These are phyloP conservation scores for Talaromyces amestolkiae DNA, from an alignment of 2,329 filamentous ascomycete species.

Conservation along the genomic window DNA sequence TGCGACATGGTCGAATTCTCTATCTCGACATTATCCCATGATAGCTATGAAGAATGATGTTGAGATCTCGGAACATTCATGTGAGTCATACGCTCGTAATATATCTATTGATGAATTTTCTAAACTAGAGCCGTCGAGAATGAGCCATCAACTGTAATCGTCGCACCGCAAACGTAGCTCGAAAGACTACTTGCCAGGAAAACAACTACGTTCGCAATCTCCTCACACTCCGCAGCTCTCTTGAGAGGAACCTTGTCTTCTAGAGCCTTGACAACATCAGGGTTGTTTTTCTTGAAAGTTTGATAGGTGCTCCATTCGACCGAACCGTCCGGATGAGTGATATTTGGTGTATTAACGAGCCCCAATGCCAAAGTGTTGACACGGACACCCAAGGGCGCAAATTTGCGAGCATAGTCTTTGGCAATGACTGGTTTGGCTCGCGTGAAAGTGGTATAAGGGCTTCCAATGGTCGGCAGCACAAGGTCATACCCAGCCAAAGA, in stretches of 20 bases:
- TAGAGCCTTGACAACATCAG: neutral
- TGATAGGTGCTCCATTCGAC: slow-evolving; percentile 5
- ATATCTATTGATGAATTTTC: neutral
- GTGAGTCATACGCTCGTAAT: neutral
- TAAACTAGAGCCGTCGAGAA: neutral
- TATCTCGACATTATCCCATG: neutral
- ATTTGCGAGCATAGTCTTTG: neutral
- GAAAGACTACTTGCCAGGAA: neutral
- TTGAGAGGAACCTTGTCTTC: neutral
- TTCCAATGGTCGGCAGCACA: neutral
- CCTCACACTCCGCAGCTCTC: neutral
- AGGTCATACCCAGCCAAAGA: slow-evolving; percentile 4
- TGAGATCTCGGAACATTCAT: neutral
- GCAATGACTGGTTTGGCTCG: neutral
- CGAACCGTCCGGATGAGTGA: slow-evolving; percentile 1
- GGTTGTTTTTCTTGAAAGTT: neutral
- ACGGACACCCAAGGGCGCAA: neutral
- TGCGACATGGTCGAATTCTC: neutral
- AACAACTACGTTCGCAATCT: neutral
- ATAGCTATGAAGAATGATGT: neutral
- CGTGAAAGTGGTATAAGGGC: neutral
- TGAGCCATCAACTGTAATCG: neutral
- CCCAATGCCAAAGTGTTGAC: slow-evolving; percentile 1
- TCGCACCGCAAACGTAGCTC: neutral
- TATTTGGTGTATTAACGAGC: slow-evolving; percentile 1